Percentiles rank a stretch among this genome's conserved stretches.
phyloP scores from a whole-genome alignment of 192 early-diverging fungal species.

The Obelidium mucronatum region DNA sequence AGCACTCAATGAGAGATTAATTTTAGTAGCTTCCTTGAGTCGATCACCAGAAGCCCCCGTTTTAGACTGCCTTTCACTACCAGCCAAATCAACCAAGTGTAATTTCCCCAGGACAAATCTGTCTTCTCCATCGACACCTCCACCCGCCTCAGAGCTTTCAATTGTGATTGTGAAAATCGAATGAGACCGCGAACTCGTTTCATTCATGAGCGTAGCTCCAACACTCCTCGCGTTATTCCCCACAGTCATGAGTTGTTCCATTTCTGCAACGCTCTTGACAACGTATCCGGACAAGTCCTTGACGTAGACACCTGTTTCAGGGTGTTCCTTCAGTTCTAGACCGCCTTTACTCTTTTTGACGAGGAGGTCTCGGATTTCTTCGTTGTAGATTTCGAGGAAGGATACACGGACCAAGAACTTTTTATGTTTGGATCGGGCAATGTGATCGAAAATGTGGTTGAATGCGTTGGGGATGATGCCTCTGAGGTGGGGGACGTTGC shows the following conservation, averaged over 20 bases:
- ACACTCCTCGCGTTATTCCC: slow-evolving; percentile 67
- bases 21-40: slow-evolving; percentile 71
- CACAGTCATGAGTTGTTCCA: slow-evolving; percentile 60
- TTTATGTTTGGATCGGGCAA: slow-evolving; percentile 58
- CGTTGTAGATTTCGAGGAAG: slow-evolving; percentile 66
- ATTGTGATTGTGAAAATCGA: slow-evolving; percentile 73
- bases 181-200: slow-evolving; percentile 62
- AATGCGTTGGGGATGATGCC: slow-evolving; percentile 71
- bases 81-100: slow-evolving; percentile 70
- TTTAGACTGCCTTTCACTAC: slow-evolving; percentile 67
- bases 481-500: slow-evolving; percentile 54
- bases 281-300: slow-evolving; percentile 62
- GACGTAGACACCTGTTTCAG: slow-evolving; percentile 73
- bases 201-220: slow-evolving; percentile 73
- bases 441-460: slow-evolving; percentile 67
- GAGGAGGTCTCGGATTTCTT: slow-evolving; percentile 62
- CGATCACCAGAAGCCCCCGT: slow-evolving; percentile 69
- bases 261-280: slow-evolving; percentile 66
- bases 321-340: slow-evolving; percentile 68
- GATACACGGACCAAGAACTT: slow-evolving; percentile 69
- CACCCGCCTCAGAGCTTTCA: slow-evolving; percentile 55
- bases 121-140: slow-evolving; percentile 56
- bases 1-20: slow-evolving; percentile 67
- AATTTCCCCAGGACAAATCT: slow-evolving; percentile 65
- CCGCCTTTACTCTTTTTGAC: slow-evolving; percentile 45